Evolutionary conservation across 2,329 filamentous ascomycete genomes (phyloP).

Genomic region (Cephalotrichum gorgonifer): DNA sequence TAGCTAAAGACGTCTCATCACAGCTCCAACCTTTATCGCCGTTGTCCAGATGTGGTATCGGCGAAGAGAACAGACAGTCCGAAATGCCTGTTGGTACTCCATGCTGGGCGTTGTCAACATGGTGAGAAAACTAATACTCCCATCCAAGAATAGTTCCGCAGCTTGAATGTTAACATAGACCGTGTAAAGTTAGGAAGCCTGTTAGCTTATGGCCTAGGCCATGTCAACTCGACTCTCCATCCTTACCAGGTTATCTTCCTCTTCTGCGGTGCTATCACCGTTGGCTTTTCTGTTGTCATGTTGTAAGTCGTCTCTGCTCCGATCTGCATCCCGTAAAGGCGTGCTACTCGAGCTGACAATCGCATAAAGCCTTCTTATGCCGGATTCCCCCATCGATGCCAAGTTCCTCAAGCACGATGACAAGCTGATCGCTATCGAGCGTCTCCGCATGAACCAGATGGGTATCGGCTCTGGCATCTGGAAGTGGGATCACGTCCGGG

Average conservation of each 20-base stretch:
- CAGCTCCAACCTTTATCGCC: constrained; percentile 38
- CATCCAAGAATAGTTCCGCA: background rate
- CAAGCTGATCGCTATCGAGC: constrained; percentile 56
- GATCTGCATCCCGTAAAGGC: background rate
- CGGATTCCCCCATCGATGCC: constrained; percentile 45
- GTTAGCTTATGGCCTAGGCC: constrained; percentile 18
- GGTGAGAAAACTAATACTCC: constrained; percentile 13
- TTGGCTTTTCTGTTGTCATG: constrained; percentile 44
- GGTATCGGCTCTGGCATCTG: constrained; percentile 36
- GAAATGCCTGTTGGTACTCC: constrained; percentile 1
- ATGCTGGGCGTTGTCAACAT: constrained; percentile 10
- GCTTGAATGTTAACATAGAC: background rate
- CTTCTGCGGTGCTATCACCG: constrained; percentile 51
- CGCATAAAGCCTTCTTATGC: constrained; percentile 32
- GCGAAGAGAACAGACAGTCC: constrained; percentile 1
- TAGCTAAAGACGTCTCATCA: constrained; percentile 15
- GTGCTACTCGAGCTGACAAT: background rate
- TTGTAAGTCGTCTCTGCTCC: constrained; percentile 46
- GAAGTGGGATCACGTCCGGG: constrained; percentile 34
- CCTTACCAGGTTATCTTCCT: constrained; percentile 36
- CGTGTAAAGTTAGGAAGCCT: constrained; percentile 15
- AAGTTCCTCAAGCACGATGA: constrained; percentile 55
- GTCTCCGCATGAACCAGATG: constrained; percentile 52
- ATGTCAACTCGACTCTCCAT: constrained; percentile 11
- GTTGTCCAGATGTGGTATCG: constrained; percentile 11